phyloP scores from a whole-genome alignment of 306 rosid genomes.

The Vigna mungo region DNA sequence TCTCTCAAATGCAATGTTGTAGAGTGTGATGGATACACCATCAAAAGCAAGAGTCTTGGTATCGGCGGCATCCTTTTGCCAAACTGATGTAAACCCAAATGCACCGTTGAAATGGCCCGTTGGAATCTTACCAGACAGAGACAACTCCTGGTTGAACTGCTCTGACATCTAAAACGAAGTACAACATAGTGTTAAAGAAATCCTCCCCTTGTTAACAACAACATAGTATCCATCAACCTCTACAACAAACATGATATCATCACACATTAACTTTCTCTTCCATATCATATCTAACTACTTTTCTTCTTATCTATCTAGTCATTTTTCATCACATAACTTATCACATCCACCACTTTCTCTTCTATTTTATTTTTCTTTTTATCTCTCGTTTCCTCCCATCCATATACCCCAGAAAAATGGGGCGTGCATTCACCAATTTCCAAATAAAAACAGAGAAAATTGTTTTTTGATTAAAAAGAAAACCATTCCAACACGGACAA shows the following conservation, averaged over 20 bases:
- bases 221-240: not conserved
- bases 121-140: constrained; percentile 83
- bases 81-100: constrained; percentile 70
- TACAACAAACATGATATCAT: not conserved
- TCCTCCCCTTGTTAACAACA: not conserved
- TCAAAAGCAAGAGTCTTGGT: constrained; percentile 84
- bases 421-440: not conserved
- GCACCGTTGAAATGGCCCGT: constrained; percentile 83
- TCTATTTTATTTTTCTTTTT: not conserved
- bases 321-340: not conserved
- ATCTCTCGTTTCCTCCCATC: not conserved
- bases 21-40: constrained; percentile 72
- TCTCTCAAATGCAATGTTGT: constrained; percentile 73
- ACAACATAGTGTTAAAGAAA: not conserved
- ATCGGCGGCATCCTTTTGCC: constrained; percentile 91
- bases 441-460: not conserved
- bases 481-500: not conserved
- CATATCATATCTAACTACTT: not conserved
- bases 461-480: not conserved
- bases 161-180: constrained; percentile 75
- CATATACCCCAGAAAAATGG: not conserved
- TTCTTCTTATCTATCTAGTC: not conserved
- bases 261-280: not conserved
- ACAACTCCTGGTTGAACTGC: constrained; percentile 81
- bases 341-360: not conserved